Percentiles rank a stretch among this genome's conserved stretches.
Evolutionary conservation across 305 asterid genomes (phyloP).

Genomic region (Fraxinus paxiana): DNA sequence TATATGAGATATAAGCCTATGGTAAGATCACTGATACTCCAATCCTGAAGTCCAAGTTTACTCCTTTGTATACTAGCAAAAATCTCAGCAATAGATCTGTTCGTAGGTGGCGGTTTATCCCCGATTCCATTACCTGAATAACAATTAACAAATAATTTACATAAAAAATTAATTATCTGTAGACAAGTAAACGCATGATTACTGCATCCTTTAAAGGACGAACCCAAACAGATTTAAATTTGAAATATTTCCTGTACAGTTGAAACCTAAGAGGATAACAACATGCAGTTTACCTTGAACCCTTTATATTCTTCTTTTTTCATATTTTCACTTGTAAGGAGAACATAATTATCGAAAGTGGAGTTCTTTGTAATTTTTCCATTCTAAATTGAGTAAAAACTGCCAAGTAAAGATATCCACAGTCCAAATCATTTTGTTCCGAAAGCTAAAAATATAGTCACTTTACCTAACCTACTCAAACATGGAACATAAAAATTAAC

Average conservation of each 20-base stretch:
- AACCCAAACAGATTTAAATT: neutral
- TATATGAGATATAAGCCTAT: slow-evolving; percentile 47
- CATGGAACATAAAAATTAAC: neutral
- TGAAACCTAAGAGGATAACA: neutral
- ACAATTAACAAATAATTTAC: neutral
- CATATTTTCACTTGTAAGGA: neutral
- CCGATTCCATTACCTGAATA: slow-evolving; percentile 34
- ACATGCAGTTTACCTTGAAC: neutral
- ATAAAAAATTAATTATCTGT: neutral
- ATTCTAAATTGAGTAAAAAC: neutral
- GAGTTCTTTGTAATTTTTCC: neutral
- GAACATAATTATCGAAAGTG: neutral
- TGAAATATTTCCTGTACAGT: neutral
- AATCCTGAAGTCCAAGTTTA: slow-evolving; percentile 48
- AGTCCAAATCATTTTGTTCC: neutral
- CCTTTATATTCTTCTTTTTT: neutral
- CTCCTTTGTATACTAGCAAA: slow-evolving; percentile 46
- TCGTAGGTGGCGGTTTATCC: slow-evolving; percentile 38
- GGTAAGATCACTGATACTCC: slow-evolving; percentile 56
- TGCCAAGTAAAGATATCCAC: neutral
- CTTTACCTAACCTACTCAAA: neutral
- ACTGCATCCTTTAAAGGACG: neutral
- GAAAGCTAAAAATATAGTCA: neutral
- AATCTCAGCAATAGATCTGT: slow-evolving; percentile 41
- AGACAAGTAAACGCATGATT: neutral